phyloP scores from a whole-genome alignment of 768 basidiomycete species.

The Russula foetens region DNA sequence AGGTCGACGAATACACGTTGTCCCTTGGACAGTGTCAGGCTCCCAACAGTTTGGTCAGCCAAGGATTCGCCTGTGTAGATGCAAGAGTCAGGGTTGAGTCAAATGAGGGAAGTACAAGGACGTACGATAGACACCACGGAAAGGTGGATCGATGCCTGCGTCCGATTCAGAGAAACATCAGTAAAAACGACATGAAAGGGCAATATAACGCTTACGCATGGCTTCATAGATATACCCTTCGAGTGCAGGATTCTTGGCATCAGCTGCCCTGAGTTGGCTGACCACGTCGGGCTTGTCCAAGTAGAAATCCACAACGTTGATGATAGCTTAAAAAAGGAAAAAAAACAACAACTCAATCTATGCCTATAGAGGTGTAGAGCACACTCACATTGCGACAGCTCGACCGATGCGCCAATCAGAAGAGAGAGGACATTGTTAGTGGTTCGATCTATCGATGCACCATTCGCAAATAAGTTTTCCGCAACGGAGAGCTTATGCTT shows the following conservation, averaged over 20 bases:
- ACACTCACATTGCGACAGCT: constrained; percentile 55
- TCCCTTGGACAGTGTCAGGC: constrained; percentile 35
- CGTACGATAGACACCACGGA: constrained; percentile 61
- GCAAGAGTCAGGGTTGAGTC: background rate
- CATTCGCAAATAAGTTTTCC: constrained; percentile 49
- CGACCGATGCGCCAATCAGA: constrained; percentile 57
- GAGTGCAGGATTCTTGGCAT: constrained; percentile 34
- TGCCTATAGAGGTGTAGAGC: background rate
- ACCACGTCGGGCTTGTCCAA: constrained; percentile 36
- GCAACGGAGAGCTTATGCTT: constrained; percentile 37
- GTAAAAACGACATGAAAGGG: background rate
- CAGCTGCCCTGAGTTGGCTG: constrained; percentile 30
- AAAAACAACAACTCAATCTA: background rate
- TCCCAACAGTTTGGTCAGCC: constrained; percentile 38
- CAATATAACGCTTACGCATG: constrained; percentile 42
- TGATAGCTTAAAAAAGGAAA: constrained; percentile 40
- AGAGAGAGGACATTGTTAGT: constrained; percentile 69
- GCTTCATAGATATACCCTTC: constrained; percentile 59
- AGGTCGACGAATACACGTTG: constrained; percentile 62
- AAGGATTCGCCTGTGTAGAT: constrained; percentile 36
- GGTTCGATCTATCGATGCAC: constrained; percentile 50
- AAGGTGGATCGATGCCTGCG: constrained; percentile 62
- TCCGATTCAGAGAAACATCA: too few relatives aligned
- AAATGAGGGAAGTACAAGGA: constrained; percentile 5
- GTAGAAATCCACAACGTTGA: constrained; percentile 59